Base-by-base conservation (phyloP, 2,329 filamentous ascomycete species). In the Beauveria scarabaeidicola region DNA sequence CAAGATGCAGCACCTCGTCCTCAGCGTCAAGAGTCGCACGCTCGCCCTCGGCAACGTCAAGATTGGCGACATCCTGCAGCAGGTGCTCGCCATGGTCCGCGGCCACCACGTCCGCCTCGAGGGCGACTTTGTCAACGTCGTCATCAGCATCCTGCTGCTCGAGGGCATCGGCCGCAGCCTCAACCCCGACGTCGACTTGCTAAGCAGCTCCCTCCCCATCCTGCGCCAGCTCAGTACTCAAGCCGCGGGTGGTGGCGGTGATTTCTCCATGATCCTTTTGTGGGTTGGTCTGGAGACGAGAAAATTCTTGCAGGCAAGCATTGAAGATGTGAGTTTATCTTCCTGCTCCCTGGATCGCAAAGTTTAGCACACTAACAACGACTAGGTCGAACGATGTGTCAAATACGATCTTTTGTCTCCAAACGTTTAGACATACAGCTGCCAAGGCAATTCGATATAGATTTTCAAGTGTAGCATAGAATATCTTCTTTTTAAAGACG, bases 121-220 rank as follows among this genome's bases (percentile, higher is more conserved):
- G 73, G 94, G 94, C 9, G 94, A 99, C 71, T 99, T 97, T 70
- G 91, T 99, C 70, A 99, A 99, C 69, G 94, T 99, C 5, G 93
- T 99, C 32, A 88, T 99, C 61, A 96, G 91, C 61, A 97, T 97
- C 57, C 77, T 99, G 38, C 80, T 99, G 2, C 80, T 99, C 1
- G 94, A 99, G 71, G 94, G 94, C 7, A 99, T 97, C 68, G 94
- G 94, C 0, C 83, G 94, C 62, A 90, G 81, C 61, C 75, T 99
- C 17, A 88, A 97, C 70, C 93, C 94, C 0, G 80, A 93, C 57
- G 78, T 97, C 51, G 94, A 99, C 74, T 78, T 99, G 13, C 87
- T 99, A 64, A 81, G 77, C 69, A 92, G 90, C 68, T 91, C 92
- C 8, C 77, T 99, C 52, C 94, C 94, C 0, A 97, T 99, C 52